Percentiles rank a stretch among this genome's conserved stretches.
phyloP scores from a whole-genome alignment of 2,329 filamentous ascomycete species.

The Trichoderma gracile region DNA sequence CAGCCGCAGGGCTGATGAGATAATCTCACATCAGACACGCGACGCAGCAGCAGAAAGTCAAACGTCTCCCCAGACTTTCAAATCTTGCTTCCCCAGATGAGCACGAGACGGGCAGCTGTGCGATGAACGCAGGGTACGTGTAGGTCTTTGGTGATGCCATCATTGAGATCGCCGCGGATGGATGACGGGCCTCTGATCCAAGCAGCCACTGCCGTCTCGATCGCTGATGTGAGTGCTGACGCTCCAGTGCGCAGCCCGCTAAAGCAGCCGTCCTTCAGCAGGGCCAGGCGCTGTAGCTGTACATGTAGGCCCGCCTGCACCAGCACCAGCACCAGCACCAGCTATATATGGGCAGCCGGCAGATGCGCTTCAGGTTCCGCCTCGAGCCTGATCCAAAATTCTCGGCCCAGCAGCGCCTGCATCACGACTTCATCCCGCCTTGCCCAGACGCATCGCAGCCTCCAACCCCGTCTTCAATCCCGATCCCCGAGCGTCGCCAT shows the following conservation, averaged over 20 bases:
- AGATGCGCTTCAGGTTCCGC: slow-evolving; percentile 4
- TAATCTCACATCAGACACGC: slow-evolving; percentile 23
- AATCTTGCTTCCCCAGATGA: not conserved
- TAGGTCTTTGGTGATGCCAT: not conserved
- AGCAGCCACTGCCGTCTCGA: slow-evolving; percentile 15
- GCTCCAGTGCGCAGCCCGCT: slow-evolving; percentile 18
- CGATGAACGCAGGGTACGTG: slow-evolving; percentile 9
- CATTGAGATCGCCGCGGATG: too few species aligned
- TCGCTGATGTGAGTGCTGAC: slow-evolving; percentile 5
- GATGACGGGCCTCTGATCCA: not conserved
- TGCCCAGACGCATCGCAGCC: not conserved
- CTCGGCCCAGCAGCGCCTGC: slow-evolving; percentile 5
- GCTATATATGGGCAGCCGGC: slow-evolving; percentile 10
- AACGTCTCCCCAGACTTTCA: slow-evolving; percentile 2
- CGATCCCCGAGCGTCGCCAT: not conserved
- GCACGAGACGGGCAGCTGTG: not conserved
- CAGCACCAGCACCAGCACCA: not conserved
- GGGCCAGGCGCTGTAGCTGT: slow-evolving; percentile 10
- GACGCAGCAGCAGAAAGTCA: slow-evolving; percentile 6
- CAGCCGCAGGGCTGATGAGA: slow-evolving; percentile 13
- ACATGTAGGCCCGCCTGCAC: not conserved
- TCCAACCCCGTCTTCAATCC: not conserved
- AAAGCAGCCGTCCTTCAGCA: slow-evolving; percentile 17
- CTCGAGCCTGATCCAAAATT: not conserved
- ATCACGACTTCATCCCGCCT: slow-evolving; percentile 6